Evolutionary conservation across 2,329 filamentous ascomycete genomes (phyloP).

Genomic region (Verticillium klebahnii): DNA sequence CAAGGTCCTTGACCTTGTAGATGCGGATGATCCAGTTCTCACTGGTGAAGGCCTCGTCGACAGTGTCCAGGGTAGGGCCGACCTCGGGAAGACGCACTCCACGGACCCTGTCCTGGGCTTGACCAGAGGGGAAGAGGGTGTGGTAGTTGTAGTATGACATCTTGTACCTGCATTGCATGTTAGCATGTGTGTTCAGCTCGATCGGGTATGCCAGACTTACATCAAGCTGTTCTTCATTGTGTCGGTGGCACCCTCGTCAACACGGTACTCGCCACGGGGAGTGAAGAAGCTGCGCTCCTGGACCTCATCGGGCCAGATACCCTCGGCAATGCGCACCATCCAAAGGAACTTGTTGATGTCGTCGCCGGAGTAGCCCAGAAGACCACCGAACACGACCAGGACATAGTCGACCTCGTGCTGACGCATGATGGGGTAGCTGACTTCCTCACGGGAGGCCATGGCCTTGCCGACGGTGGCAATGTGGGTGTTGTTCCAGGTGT

Average conservation of each 20-base stretch:
- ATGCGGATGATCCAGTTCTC: constrained; percentile 99
- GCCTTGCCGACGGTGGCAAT: constrained; percentile 99
- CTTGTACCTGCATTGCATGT: constrained; percentile 72
- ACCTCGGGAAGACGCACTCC: constrained; percentile 74
- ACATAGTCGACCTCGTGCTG: constrained; percentile 99
- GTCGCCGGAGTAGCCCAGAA: constrained; percentile 95
- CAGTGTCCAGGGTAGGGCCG: constrained; percentile 76
- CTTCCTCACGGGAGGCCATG: constrained; percentile 95
- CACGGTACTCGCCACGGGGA: constrained; percentile 84
- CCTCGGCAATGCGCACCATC: constrained; percentile 99
- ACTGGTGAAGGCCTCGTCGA: constrained; percentile 97
- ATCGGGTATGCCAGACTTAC: constrained; percentile 48
- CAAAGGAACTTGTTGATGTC: constrained; percentile 99
- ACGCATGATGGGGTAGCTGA: constrained; percentile 97
- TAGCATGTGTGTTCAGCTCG: background rate
- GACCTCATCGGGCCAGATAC: constrained; percentile 99
- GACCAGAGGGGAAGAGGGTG: constrained; percentile 82
- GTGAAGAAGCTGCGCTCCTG: constrained; percentile 98
- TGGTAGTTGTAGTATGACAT: constrained; percentile 99
- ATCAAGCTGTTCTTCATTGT: constrained; percentile 99
- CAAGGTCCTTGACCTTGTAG: constrained; percentile 98
- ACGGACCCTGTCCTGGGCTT: constrained; percentile 87
- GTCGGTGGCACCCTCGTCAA: constrained; percentile 88
- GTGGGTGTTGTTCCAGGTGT: constrained; percentile 99
- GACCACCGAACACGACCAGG: constrained; percentile 92